A percentile compares a stretch with the other conserved stretches of the same genome.
Evolutionary conservation across 345 rosid species (phyloP).

Genomic region (Aquilaria malaccensis): DNA sequence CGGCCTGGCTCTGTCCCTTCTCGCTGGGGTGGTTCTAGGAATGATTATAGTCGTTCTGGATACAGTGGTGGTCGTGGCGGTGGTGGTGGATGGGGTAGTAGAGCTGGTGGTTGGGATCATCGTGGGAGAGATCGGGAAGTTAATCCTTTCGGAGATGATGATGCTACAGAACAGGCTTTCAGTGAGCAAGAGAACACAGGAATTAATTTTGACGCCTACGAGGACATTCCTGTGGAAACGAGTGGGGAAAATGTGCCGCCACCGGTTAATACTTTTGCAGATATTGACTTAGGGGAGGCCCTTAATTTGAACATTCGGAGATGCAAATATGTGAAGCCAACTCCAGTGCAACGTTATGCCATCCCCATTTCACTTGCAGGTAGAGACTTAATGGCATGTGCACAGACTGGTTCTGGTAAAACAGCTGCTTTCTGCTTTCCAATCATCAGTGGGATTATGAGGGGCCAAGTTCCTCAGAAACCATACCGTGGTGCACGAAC

Average conservation of each 20-base stretch:
- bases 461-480: constrained; percentile 54
- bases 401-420: constrained; percentile 99
- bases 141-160: constrained; percentile 73
- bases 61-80: constrained; percentile 27
- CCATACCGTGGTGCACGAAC: constrained; percentile 76
- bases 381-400: constrained; percentile 98
- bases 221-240: constrained; percentile 94
- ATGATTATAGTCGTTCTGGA: constrained; percentile 24
- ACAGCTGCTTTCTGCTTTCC: constrained; percentile 99
- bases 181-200: constrained; percentile 66
- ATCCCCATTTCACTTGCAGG: constrained; percentile 82
- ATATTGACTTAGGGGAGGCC: constrained; percentile 88
- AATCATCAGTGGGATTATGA: constrained; percentile 88
- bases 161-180: constrained; percentile 38
- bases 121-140: constrained; percentile 91
- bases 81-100: constrained; percentile 44
- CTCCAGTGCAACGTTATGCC: constrained; percentile 91
- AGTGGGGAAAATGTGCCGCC: constrained; percentile 94
- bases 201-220: constrained; percentile 94
- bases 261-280: constrained; percentile 84
- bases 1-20: constrained; percentile 38
- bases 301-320: constrained; percentile 73
- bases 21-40: constrained; percentile 54
- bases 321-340: constrained; percentile 97
- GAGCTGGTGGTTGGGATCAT: constrained; percentile 54